Evolutionary conservation across 306 rosid species (phyloP).

Genomic region (Cucurbita moschata): DNA sequence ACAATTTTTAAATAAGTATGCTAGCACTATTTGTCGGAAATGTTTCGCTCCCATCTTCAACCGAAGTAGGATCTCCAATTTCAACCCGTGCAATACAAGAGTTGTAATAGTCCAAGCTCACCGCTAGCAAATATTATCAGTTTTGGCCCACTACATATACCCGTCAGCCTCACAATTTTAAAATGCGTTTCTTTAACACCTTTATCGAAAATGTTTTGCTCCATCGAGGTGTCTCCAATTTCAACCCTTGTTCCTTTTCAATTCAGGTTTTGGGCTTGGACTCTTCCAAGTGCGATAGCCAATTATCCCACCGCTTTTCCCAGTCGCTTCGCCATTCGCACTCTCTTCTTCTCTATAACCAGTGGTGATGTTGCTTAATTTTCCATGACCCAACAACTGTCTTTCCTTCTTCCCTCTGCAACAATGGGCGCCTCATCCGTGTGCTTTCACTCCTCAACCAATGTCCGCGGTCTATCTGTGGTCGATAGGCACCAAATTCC

Average conservation of each 20-base stretch:
- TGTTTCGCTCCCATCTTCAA: too few species aligned
- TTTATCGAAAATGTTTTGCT: too few species aligned
- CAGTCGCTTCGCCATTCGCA: neutral
- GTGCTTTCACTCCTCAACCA: constrained; percentile 28
- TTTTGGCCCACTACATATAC: too few species aligned
- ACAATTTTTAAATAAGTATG: too few species aligned
- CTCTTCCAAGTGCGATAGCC: neutral
- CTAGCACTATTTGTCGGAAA: too few species aligned
- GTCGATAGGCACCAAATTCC: constrained; percentile 25
- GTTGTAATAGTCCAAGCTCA: too few species aligned
- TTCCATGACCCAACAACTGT: neutral
- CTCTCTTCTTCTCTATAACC: neutral
- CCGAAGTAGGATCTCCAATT: too few species aligned
- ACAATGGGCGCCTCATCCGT: constrained; percentile 49
- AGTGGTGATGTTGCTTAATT: neutral
- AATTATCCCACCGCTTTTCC: neutral
- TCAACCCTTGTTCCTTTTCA: neutral
- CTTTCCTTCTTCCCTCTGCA: neutral
- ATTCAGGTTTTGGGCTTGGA: neutral
- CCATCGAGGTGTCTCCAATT: too few species aligned
- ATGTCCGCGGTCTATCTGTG: constrained; percentile 23
- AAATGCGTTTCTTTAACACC: too few species aligned
- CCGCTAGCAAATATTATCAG: too few species aligned
- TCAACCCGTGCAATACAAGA: too few species aligned
- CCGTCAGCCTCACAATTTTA: too few species aligned